Evolutionary conservation across 345 rosid genomes (phyloP), one percentile per base, ranked within the genome.

Genomic region (Durio zibethinus): DNA sequence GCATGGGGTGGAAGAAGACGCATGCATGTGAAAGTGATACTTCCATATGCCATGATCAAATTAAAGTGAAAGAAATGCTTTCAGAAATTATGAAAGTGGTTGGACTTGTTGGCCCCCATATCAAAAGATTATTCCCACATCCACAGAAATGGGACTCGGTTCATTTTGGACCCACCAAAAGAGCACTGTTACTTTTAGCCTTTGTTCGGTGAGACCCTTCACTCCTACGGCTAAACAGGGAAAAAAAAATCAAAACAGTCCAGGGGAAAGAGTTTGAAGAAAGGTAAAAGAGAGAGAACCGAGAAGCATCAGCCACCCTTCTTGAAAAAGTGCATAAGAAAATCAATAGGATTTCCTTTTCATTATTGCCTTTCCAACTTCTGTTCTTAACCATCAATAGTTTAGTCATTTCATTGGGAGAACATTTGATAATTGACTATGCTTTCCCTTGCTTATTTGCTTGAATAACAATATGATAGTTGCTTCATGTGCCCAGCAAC

Each of bases 161-260:
- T 76, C 63, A 50, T 65, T 36, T 64, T 35, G 72, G 79, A 36
- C 73, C 79, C 72, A 76, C 78, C 35, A 29, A n/a, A 21, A 11
- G 8, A 42, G 31, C n/a, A 18, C 68, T 74, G 27, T 31, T 53
- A 3, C 29, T 1, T 33, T 52, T 53, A 5, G 31, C 27, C 10
- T 31, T 72, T n/a, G 33, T 72, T 16, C 4, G 75, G 52, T 72
- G 18, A 29, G 45, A 31, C 62, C 62, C 42, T 29, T 48, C 29
- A 25, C 25, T 3, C 4, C 54, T 2, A 29, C 38, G 70, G 35
- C 35, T 27, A 21, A 43, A 15, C 0, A 4, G 3, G 38, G 4
- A 36, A 36, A 36, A 36, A 36, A 36, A 36, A 36, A 36, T 36
- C 38, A 0, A 36, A 36, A 36, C 38, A 36, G 38, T 36, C 5